Conservation (phyloP, 768 basidiomycete species). For the Lentinula guzmanii region DNA sequence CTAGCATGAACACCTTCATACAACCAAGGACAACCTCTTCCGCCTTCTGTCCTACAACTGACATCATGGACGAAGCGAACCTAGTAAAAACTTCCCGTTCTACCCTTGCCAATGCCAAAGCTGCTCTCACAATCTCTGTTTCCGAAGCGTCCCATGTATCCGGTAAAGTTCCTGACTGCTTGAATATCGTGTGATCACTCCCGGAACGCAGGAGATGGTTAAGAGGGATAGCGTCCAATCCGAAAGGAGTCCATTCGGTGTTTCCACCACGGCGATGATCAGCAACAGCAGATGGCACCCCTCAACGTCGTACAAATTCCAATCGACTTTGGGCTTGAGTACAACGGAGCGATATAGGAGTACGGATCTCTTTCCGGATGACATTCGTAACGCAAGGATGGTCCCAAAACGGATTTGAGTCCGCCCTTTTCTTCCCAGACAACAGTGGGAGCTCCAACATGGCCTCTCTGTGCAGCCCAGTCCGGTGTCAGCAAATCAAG, state of each 20-base stretch:
- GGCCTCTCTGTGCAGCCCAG: constrained; percentile 34
- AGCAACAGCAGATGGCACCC: constrained; percentile 18
- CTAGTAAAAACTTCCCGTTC: constrained; percentile 34
- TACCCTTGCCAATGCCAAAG: constrained; percentile 55
- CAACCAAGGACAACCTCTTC: constrained; percentile 67
- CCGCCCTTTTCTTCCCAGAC: constrained; percentile 47
- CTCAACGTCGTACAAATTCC: constrained; percentile 49
- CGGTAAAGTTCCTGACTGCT: constrained; percentile 40
- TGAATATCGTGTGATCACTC: constrained; percentile 61
- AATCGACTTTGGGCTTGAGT: constrained; percentile 50
- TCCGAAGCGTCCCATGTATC: constrained; percentile 74
- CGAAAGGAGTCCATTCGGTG: constrained; percentile 20
- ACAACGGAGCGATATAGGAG: constrained; percentile 40
- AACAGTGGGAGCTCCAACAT: constrained; percentile 21
- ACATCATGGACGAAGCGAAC: constrained; percentile 19
- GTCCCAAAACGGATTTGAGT: constrained; percentile 38
- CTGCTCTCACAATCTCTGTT: constrained; percentile 64
- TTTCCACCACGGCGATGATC: constrained; percentile 6
- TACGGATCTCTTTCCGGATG: constrained; percentile 20
- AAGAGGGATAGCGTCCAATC: constrained; percentile 72
- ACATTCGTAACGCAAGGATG: constrained; percentile 52
- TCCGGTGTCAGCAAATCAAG: constrained; percentile 27
- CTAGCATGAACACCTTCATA: constrained; percentile 96
- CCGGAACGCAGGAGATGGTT: constrained; percentile 80
- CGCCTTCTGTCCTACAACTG: constrained; percentile 28